Conservation (phyloP, 495 filamentous ascomycete species). For the Penicillium lividum region DNA sequence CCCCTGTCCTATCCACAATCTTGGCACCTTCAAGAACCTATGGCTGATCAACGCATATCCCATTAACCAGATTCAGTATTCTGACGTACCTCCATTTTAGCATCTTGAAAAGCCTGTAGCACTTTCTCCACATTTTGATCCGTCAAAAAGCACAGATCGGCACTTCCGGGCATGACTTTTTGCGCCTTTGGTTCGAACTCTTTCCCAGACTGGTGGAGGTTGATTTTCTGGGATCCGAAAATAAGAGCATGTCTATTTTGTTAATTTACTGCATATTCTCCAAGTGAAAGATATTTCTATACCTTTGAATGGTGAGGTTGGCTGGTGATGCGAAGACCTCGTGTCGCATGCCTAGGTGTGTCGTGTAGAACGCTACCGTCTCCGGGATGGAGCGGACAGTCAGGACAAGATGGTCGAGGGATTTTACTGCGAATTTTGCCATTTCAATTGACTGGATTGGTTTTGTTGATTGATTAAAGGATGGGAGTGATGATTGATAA, state of each 20-base stretch:
- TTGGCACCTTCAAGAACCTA: constrained; percentile 43
- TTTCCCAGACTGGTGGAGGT: constrained; percentile 51
- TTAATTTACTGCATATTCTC: neutral
- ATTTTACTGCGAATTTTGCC: constrained; percentile 36
- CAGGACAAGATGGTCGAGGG: constrained; percentile 56
- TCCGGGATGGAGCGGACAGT: constrained; percentile 48
- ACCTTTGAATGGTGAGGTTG: constrained; percentile 34
- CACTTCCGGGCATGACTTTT: constrained; percentile 47
- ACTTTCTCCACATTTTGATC: constrained; percentile 43
- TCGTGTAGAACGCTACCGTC: constrained; percentile 50
- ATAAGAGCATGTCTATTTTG: constrained; percentile 45
- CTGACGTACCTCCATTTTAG: constrained; percentile 38
- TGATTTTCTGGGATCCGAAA: constrained; percentile 57
- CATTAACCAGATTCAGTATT: neutral
- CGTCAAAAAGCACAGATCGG: constrained; percentile 57
- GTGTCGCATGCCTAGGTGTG: constrained; percentile 51
- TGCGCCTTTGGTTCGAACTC: constrained; percentile 58
- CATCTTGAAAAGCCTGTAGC: constrained; percentile 31
- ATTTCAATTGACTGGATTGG: neutral
- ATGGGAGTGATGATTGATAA: neutral
- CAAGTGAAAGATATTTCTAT: neutral
- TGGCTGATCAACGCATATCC: constrained; percentile 9
- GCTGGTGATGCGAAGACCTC: constrained; percentile 42
- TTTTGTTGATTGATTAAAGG: neutral
- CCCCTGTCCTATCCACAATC: constrained; percentile 53